phyloP scores from a whole-genome alignment of 108 stramenopile genomes.

The Nitzschia sp. region DNA sequence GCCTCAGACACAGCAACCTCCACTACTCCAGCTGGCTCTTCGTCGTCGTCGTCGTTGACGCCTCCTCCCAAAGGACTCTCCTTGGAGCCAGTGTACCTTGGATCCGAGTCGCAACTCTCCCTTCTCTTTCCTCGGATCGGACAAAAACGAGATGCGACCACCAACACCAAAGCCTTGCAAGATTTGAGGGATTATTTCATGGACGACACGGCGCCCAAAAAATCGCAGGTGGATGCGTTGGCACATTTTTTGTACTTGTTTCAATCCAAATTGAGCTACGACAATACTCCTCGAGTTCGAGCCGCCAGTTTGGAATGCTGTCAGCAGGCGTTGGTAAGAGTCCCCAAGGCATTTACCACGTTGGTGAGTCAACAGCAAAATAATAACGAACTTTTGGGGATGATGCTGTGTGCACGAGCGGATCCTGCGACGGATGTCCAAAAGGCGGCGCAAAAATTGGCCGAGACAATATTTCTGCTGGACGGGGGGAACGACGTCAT shows the following conservation, averaged over 20 bases:
- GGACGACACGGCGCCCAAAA: slow-evolving; percentile 9
- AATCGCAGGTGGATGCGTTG: slow-evolving; percentile 40
- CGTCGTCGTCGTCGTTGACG: slow-evolving; percentile 36
- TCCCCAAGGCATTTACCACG: slow-evolving; percentile 51
- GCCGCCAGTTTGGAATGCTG: slow-evolving; percentile 34
- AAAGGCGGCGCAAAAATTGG: slow-evolving; percentile 18
- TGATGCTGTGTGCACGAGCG: slow-evolving; percentile 31
- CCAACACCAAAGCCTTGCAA: slow-evolving; percentile 64
- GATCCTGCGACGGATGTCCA: slow-evolving; percentile 46
- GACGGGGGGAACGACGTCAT: background rate
- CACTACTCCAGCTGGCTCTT: too few relatives aligned
- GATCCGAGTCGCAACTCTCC: slow-evolving; percentile 42
- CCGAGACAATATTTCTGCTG: background rate
- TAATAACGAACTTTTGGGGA: slow-evolving; percentile 48
- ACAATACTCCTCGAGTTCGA: slow-evolving; percentile 44
- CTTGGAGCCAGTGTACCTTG: slow-evolving; percentile 71
- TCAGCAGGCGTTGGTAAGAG: slow-evolving; percentile 1
- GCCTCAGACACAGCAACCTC: background rate
- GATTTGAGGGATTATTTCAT: slow-evolving; percentile 44
- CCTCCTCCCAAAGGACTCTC: slow-evolving; percentile 22
- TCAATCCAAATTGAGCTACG: slow-evolving; percentile 46
- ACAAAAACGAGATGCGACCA: slow-evolving; percentile 76
- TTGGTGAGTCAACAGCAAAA: slow-evolving; percentile 6
- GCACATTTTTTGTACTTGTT: slow-evolving; percentile 47
- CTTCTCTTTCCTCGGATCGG: slow-evolving; percentile 67